Base-by-base conservation (phyloP, 305 asterid species). In the Petunia hybrid region DNA sequence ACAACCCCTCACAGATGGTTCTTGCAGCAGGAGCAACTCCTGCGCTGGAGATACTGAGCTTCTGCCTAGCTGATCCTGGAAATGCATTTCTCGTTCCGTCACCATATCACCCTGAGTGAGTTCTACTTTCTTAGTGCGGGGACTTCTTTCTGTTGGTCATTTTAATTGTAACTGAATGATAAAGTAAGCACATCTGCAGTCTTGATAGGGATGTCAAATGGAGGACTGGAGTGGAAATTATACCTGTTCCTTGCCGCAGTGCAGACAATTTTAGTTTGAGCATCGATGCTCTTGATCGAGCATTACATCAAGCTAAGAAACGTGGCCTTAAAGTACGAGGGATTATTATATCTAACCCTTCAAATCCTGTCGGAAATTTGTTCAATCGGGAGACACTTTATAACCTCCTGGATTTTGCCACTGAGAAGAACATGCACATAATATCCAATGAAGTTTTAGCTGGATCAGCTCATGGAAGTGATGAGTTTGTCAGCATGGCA, bases 31-130 rank as follows among this genome's bases (percentile, higher is more conserved):
- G 94, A 78, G 91, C 86, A 7, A 74, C 89, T 36, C 84, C 94
- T 67, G 94, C 94, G 8, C 83, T 91, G 77, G 94, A 91, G 88
- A 88, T 86, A 22, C 92, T 91, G 60, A 82, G 85, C 83, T 91
- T 89, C 83, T 88, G 90, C 83, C 83, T 91, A 39, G 91, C 94
- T 16, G 91, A 89, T 81, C 89, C 87, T 16, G 93, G 93, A 83
- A 91, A 89, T 84, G 93, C 94, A 53, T 89, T 91, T 85, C 94
- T 91, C 59, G 90, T 88, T 31, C 94, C 93, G 5, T 87, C 94
- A 0, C 94, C 94, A 3, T 91, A 91, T 84, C 83, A 83, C 81
- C 93, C 93, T 1, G 92, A 85, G 94, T 89, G 86, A 90, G 92
- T 87, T 31, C 45, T 48, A 22, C 59, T 60, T 67, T 59, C 43